Conservation (phyloP, 345 rosid species). For the Brassica nigra region DNA sequence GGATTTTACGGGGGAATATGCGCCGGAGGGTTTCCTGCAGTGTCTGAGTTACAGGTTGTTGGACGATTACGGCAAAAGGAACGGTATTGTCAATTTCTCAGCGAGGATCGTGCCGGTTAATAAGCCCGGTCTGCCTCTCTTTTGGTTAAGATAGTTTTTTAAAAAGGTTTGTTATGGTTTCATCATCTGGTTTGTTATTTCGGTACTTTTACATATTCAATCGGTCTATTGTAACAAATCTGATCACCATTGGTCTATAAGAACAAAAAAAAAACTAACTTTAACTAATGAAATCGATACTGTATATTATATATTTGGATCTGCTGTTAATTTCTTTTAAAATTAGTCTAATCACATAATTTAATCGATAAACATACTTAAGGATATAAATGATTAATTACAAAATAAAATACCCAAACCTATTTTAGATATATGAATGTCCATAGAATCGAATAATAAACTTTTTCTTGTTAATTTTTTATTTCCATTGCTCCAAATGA, state of each 20-base stretch:
- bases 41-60: constrained; percentile 33
- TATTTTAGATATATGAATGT: too few relatives aligned
- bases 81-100: constrained; percentile 34
- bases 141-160: constrained; percentile 19
- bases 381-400: too few relatives aligned
- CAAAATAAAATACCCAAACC: too few relatives aligned
- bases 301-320: too few relatives aligned
- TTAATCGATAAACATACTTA: too few relatives aligned
- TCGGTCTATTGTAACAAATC: background rate
- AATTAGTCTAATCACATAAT: too few relatives aligned
- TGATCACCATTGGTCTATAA: background rate
- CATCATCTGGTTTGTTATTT: background rate
- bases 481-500: too few relatives aligned
- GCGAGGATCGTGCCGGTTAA: background rate
- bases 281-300: background rate
- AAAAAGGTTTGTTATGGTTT: background rate
- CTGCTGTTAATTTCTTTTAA: too few relatives aligned
- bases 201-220: too few relatives aligned
- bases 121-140: background rate
- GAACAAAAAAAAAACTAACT: background rate
- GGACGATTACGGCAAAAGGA: constrained; percentile 13
- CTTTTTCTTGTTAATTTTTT: too few relatives aligned
- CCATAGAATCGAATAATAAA: too few relatives aligned
- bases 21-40: constrained; percentile 32
- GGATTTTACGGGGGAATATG: constrained; percentile 34